A percentile compares a stretch with the other conserved stretches of the same genome.
phyloP scores from a whole-genome alignment of 2,329 filamentous ascomycete species.

The Penicillium sp. region DNA sequence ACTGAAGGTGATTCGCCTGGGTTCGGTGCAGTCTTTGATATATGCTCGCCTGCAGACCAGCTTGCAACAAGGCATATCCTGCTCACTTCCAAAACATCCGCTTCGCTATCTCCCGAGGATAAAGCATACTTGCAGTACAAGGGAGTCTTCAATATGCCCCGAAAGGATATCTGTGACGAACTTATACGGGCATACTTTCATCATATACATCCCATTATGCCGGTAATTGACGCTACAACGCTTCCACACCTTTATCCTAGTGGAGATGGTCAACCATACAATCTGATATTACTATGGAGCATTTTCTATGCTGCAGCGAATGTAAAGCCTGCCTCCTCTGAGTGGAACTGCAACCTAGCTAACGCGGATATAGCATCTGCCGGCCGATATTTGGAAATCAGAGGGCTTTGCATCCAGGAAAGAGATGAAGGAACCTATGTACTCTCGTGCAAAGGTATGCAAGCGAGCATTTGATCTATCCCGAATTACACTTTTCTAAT shows the following conservation, averaged over 20 bases:
- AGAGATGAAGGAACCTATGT: conserved; percentile 38
- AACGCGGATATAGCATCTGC: conserved; percentile 23
- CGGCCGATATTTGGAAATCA: conserved; percentile 20
- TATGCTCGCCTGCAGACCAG: conserved; percentile 17
- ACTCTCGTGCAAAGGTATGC: conserved; percentile 37
- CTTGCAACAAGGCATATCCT: conserved; percentile 20
- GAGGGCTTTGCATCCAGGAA: conserved; percentile 36
- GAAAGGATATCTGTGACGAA: conserved; percentile 27
- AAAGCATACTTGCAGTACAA: conserved; percentile 29
- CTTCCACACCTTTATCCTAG: conserved; percentile 31
- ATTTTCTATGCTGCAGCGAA: conserved; percentile 40
- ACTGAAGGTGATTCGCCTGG: conserved; percentile 23
- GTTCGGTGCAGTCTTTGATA: conserved; percentile 18
- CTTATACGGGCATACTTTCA: conserved; percentile 38
- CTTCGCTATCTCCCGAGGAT: conserved; percentile 17
- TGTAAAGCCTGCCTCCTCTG: conserved; percentile 16
- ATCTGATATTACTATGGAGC: conserved; percentile 41
- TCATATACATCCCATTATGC: conserved; percentile 40
- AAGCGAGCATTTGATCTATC: conserved; percentile 15
- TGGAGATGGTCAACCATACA: conserved; percentile 30
- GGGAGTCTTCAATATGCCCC: conserved; percentile 35
- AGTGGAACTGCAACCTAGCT: neutral
- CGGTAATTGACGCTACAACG: conserved; percentile 33
- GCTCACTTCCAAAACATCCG: conserved; percentile 15
- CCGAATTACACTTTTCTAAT: neutral